These are phyloP conservation scores for Colletotrichum filicis DNA, from an alignment of 2,329 filamentous ascomycete genomes.

Conservation along the genomic window DNA sequence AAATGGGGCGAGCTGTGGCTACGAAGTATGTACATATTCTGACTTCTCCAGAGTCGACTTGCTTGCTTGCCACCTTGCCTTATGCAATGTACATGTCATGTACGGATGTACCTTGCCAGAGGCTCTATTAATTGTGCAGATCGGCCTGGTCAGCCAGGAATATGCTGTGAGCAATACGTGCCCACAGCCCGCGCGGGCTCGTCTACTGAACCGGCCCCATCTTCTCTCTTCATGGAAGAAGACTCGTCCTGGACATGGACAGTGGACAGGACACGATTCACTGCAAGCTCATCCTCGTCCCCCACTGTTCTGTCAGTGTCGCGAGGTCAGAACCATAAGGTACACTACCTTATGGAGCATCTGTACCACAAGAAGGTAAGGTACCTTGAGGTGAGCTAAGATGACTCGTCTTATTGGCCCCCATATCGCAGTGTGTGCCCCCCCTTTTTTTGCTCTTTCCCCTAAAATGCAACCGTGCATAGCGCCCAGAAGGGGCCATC, in stretches of 20 bases:
- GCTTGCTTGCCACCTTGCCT: background rate
- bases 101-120: slow-evolving; percentile 11
- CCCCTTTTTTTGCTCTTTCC: slow-evolving; percentile 2
- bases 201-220: background rate
- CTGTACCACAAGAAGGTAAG: background rate
- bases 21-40: background rate
- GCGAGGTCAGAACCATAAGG: background rate
- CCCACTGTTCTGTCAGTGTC: slow-evolving; percentile 19
- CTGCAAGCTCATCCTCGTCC: slow-evolving; percentile 26
- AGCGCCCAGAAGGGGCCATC: slow-evolving; percentile 25
- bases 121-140: slow-evolving; percentile 31
- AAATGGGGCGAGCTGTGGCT: background rate
- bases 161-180: slow-evolving; percentile 17
- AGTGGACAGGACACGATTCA: background rate
- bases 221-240: background rate
- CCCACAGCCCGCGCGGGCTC: background rate
- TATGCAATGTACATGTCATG: background rate
- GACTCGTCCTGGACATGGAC: too few relatives aligned
- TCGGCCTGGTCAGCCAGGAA: slow-evolving; percentile 27
- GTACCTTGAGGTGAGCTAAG: background rate
- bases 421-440: background rate
- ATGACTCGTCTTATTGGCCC: slow-evolving; percentile 31
- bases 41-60: background rate
- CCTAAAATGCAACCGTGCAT: slow-evolving; percentile 27
- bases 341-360: too few relatives aligned